These are phyloP conservation scores for Hypericum androsaemum DNA, from an alignment of 345 rosid species.

Conservation along the genomic window DNA sequence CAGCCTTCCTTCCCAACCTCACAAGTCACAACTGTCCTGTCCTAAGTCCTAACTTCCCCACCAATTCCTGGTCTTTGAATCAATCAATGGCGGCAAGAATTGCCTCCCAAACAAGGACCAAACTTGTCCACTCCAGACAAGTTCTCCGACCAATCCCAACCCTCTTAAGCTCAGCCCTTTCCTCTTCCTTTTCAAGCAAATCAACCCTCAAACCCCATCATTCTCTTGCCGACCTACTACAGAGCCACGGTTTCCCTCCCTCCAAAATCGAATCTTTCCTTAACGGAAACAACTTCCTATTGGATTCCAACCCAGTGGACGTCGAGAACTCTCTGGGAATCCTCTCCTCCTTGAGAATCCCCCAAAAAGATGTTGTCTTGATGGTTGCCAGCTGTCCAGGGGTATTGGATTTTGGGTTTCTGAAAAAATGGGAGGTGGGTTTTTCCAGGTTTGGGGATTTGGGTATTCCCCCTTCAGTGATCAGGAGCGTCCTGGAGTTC, in stretches of 20 bases:
- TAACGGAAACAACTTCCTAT: constrained; percentile 25
- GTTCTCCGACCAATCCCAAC: no score
- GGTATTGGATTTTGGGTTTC: constrained; percentile 43
- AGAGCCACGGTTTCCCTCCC: constrained; percentile 57
- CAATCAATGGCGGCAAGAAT: constrained; percentile 10
- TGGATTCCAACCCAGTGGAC: constrained; percentile 35
- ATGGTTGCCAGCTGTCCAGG: constrained; percentile 53
- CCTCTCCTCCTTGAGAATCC: constrained; percentile 44
- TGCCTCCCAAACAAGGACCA: no score
- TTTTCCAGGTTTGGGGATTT: constrained; percentile 17
- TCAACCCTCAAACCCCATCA: constrained; percentile 3
- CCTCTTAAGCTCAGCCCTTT: no score
- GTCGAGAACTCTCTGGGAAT: constrained; percentile 44
- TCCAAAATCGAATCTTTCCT: constrained; percentile 43
- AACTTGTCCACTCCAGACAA: constrained; percentile 19
- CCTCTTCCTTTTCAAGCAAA: no score
- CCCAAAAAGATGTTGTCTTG: constrained; percentile 41
- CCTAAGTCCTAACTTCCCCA: constrained; percentile 6
- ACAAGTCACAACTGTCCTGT: no score
- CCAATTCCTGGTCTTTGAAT: constrained; percentile 12
- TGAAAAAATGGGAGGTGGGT: constrained; percentile 47
- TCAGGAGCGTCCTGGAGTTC: constrained; percentile 38
- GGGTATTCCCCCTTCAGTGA: constrained; percentile 26
- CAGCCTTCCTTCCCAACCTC: no score
- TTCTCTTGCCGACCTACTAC: constrained; percentile 52